A percentile compares a stretch with the other conserved stretches of the same genome.
phyloP scores from a whole-genome alignment of 1,284 basidiomycete genomes.

The Stygiomarasmius scandens region DNA sequence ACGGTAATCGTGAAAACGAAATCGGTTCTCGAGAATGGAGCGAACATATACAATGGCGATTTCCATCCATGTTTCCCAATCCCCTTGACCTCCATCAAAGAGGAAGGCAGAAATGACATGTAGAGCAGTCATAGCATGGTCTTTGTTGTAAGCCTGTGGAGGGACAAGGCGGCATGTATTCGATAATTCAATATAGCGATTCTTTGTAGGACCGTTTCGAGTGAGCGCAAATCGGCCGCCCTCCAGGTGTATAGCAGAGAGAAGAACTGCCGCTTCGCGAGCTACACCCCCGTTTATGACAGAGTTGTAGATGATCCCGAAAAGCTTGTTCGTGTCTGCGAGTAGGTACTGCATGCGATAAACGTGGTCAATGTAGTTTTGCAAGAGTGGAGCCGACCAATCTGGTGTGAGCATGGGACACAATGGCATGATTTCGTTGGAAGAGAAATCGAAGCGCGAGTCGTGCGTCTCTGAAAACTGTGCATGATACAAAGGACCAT shows the following conservation, averaged over 20 bases:
- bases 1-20: conserved; percentile 35
- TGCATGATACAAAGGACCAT: too few relatives aligned
- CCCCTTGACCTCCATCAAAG: conserved; percentile 71
- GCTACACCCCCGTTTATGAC: conserved; percentile 40
- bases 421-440: too few relatives aligned
- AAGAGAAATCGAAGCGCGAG: too few relatives aligned
- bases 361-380: conserved; percentile 49
- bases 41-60: conserved; percentile 59
- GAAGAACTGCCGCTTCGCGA: conserved; percentile 60
- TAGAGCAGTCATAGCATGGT: conserved; percentile 74
- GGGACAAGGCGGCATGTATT: conserved; percentile 25
- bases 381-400: too few relatives aligned
- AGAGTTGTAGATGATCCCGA: conserved; percentile 47
- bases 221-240: conserved; percentile 10
- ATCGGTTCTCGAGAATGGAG: conserved; percentile 40
- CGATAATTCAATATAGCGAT: conserved; percentile 27
- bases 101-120: conserved; percentile 74
- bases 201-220: conserved; percentile 22
- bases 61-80: conserved; percentile 67
- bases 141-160: conserved; percentile 40
- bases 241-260: conserved; percentile 53
- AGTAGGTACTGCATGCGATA: conserved; percentile 69
- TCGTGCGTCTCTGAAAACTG: too few relatives aligned
- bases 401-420: too few relatives aligned
- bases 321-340: conserved; percentile 52